Percentiles rank a stretch among this genome's conserved stretches.
phyloP scores from a whole-genome alignment of 352 stramenopile genomes.

The Pythium pectinolyticum region DNA sequence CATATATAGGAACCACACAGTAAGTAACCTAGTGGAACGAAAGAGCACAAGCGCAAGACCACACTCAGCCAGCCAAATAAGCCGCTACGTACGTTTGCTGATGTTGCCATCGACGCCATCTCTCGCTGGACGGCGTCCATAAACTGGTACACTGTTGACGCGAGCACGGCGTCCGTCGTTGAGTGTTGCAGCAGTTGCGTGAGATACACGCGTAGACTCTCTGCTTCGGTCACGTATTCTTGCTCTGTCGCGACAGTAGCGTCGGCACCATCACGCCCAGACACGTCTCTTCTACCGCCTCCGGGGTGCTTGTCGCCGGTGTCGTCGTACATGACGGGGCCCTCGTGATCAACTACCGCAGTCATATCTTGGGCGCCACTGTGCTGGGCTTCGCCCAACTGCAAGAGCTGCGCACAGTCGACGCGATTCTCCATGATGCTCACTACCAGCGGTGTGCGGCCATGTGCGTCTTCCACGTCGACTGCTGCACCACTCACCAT shows the following conservation, averaged over 20 bases:
- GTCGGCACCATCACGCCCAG: too few species aligned
- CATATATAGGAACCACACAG: too few species aligned
- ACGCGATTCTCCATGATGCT: constrained; percentile 75
- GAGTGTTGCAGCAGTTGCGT: constrained; percentile 18
- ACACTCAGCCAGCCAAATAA: not conserved
- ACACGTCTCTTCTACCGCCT: too few species aligned
- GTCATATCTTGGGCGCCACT: not conserved
- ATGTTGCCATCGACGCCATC: not conserved
- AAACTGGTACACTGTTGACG: constrained; percentile 27
- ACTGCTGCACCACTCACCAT: constrained; percentile 41
- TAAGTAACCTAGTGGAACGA: too few species aligned
- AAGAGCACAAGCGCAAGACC: not conserved
- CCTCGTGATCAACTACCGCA: not conserved
- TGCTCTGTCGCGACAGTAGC: not conserved
- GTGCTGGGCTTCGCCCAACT: constrained; percentile 21
- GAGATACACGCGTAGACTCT: constrained; percentile 18
- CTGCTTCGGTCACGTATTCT: constrained; percentile 1
- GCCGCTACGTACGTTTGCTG: constrained; percentile 4
- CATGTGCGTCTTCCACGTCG: constrained; percentile 56
- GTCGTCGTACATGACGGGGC: constrained; percentile 6
- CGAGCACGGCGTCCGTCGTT: constrained; percentile 10
- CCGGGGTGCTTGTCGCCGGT: not conserved
- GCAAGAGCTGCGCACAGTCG: constrained; percentile 62
- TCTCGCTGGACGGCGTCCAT: constrained; percentile 17
- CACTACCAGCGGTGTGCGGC: constrained; percentile 58